These are phyloP conservation scores for Macrolepiota fuliginosa DNA, from an alignment of 768 basidiomycete species.

Conservation along the genomic window DNA sequence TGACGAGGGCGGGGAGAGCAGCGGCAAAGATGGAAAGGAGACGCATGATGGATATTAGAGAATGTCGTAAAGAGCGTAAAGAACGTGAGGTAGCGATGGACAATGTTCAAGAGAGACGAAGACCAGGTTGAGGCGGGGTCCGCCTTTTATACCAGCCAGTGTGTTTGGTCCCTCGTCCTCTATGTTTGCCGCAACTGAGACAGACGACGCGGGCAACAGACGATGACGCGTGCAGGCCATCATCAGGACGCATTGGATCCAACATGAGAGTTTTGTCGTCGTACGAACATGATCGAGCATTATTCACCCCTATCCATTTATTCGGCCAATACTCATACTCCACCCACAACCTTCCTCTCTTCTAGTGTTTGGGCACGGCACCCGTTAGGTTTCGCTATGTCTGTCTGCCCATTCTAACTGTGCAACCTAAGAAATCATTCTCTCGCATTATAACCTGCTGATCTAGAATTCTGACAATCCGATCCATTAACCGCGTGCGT, in stretches of 20 bases:
- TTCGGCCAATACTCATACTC: too few species aligned
- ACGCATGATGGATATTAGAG: neutral
- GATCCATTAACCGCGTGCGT: too few species aligned
- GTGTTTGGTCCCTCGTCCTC: neutral
- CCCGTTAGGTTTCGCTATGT: too few species aligned
- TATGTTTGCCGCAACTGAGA: neutral
- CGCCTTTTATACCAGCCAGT: neutral
- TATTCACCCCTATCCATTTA: too few species aligned
- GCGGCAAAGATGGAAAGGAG: neutral
- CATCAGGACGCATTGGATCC: neutral
- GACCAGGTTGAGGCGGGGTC: neutral
- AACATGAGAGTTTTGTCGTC: too few species aligned
- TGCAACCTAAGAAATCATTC: too few species aligned
- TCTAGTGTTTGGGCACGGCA: too few species aligned
- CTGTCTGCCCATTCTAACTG: too few species aligned
- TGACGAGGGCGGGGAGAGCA: neutral
- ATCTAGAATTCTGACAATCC: too few species aligned
- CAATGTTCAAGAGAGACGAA: neutral
- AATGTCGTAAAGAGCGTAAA: constrained; percentile 4
- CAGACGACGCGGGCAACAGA: neutral
- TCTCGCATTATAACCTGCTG: too few species aligned
- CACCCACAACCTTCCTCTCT: too few species aligned
- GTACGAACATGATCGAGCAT: too few species aligned
- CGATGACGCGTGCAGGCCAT: neutral
- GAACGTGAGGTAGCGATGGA: constrained; percentile 1